Conservation (phyloP, 495 filamentous ascomycete genomes). For the Filosporella fistucella region DNA sequence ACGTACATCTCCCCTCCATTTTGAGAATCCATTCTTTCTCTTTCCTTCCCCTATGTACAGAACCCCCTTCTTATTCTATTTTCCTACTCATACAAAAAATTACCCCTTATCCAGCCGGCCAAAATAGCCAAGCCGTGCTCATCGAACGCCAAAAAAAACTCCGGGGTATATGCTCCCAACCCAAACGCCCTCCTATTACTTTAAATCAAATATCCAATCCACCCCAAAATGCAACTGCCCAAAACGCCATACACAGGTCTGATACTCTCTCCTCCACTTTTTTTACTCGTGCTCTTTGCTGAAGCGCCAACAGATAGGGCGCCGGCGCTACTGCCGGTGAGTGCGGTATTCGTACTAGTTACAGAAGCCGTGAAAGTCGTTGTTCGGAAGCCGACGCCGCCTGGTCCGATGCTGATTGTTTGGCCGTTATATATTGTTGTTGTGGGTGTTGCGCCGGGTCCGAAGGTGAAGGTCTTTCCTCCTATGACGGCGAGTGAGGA, state of each 20-base stretch:
- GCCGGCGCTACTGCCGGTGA: neutral
- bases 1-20: too few relatives aligned
- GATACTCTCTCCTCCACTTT: constrained; percentile 6
- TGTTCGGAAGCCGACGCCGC: constrained; percentile 17
- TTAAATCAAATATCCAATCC: constrained; percentile 1
- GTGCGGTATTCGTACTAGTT: neutral
- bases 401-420: constrained; percentile 19
- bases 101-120: too few relatives aligned
- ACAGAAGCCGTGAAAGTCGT: constrained; percentile 11
- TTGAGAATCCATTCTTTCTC: too few relatives aligned
- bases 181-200: constrained; percentile 9
- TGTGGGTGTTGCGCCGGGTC: constrained; percentile 5
- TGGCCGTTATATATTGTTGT: constrained; percentile 17
- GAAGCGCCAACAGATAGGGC: neutral
- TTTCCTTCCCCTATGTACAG: too few relatives aligned
- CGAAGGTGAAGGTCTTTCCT: constrained; percentile 18
- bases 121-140: too few relatives aligned
- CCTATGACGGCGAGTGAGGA: constrained; percentile 13
- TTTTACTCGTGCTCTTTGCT: constrained; percentile 10
- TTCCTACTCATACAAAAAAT: too few relatives aligned
- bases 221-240: constrained; percentile 3
- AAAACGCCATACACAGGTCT: constrained; percentile 7
- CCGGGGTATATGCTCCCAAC: too few relatives aligned
- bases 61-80: too few relatives aligned
- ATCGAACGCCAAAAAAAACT: too few relatives aligned